Conservation (phyloP, 106 monocot species). For the Allium cepa region DNA sequence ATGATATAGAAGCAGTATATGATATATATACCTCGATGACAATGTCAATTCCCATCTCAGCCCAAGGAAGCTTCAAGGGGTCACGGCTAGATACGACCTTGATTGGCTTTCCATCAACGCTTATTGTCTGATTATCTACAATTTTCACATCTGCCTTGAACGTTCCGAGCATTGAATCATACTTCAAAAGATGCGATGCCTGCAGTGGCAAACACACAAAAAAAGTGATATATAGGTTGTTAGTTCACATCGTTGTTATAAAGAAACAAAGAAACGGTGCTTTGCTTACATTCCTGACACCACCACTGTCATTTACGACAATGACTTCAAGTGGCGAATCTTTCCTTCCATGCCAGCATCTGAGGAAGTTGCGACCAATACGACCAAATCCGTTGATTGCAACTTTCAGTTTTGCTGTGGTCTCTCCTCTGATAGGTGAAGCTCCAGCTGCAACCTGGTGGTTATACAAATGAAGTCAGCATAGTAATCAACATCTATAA, state of each 20-base stretch:
- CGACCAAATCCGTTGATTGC: conserved; percentile 97
- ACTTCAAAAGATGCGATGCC: conserved; percentile 99
- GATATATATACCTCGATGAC: conserved; percentile 74
- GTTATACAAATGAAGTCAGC: too few relatives aligned
- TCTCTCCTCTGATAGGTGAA: conserved; percentile 44
- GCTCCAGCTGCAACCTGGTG: conserved; percentile 29
- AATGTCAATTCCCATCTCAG: conserved; percentile 95
- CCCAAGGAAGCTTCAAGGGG: conserved; percentile 92
- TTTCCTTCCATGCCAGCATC: conserved; percentile 96
- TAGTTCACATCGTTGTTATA: neutral
- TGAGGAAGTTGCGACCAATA: conserved; percentile 93
- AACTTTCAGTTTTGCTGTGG: conserved; percentile 93
- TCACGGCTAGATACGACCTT: conserved; percentile 82
- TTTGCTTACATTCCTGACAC: conserved; percentile 72
- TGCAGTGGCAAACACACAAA: conserved; percentile 1
- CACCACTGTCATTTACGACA: conserved; percentile 92
- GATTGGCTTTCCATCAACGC: conserved; percentile 88
- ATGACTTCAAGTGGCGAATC: conserved; percentile 91
- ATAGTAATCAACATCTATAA: too few relatives aligned
- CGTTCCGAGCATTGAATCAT: conserved; percentile 92
- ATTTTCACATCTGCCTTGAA: conserved; percentile 98
- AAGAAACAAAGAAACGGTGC: neutral
- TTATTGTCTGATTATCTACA: conserved; percentile 77
- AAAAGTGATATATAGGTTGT: neutral
- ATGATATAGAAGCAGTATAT: neutral